Base-by-base conservation (phyloP, 345 rosid genomes). In the Melastoma malabathricum region DNA sequence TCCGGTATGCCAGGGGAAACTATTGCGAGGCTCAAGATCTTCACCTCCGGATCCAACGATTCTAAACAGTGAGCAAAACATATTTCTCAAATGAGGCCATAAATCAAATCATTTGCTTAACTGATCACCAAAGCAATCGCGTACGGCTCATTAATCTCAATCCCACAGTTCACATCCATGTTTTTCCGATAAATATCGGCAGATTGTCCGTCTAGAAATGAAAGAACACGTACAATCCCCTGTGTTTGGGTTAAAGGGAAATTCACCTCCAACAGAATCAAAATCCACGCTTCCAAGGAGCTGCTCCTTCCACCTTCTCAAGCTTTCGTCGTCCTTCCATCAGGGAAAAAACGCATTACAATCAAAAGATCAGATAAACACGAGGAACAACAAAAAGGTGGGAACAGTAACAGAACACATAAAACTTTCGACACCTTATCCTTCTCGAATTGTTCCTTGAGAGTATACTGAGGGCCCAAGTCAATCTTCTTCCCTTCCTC, bases 291-390 rank as follows among this genome's bases (percentile, higher is more conserved):
- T 59, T 43, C 85, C 85, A 53, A 82, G 85, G 64, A 82, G 89
- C 72, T 82, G 85, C 56, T 82, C 85, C 69, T 82, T 82, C 89
- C 89, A 82, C 72, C 73, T 76, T 70, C 81, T 72, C 59, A 82
- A 62, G 65, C 90, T 82, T 64, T 82, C 90, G 55, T 82, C 90
- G 65, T 82, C 90, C 90, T 48, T 34, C 25, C 47, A 23, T 55
- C 19, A 15, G 34, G 27, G 17, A 14, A 59, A 29, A 19, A 29
- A 34, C 10, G 14, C n/a, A 49, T 25, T 55, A 68, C 23, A 58
- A 56, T 18, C 45, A 59, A 54, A 15, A 50, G 44, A 55, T 29
- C 47, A 34, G 43, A 34, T 34, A 10, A 2, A 34, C 41, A 17
- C 18, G 7, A 31, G 12, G 41, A 12, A 34, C 12, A 12, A 34